Percentiles rank a stretch among this genome's conserved stretches.
phyloP scores from a whole-genome alignment of 441 rosid genomes.

The Gossypium schwendimanii region DNA sequence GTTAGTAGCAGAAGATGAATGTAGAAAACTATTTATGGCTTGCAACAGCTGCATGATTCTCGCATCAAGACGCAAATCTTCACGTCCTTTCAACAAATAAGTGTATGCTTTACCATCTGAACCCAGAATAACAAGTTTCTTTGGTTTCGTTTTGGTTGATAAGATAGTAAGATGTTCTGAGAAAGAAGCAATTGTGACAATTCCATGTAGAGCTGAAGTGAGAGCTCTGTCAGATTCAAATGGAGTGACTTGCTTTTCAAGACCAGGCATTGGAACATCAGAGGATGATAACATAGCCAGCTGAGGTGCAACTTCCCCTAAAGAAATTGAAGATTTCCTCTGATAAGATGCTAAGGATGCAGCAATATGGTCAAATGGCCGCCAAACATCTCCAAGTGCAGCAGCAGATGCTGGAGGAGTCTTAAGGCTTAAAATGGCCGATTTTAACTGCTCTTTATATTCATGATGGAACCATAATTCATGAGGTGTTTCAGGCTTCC shows the following conservation, averaged over 20 bases:
- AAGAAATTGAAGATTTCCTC: slow-evolving; percentile 72
- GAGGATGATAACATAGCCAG: slow-evolving; percentile 81
- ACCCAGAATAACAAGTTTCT: slow-evolving; percentile 83
- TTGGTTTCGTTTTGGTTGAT: slow-evolving; percentile 94
- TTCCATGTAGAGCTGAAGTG: slow-evolving; percentile 53
- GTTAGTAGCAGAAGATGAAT: slow-evolving; percentile 53
- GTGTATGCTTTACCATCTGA: slow-evolving; percentile 89
- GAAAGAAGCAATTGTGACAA: slow-evolving; percentile 78
- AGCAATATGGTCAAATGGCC: slow-evolving; percentile 83
- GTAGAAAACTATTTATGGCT: slow-evolving; percentile 73
- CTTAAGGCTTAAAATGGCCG: slow-evolving; percentile 74
- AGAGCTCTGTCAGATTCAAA: slow-evolving; percentile 51
- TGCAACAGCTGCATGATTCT: slow-evolving; percentile 98
- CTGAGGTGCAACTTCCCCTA: slow-evolving; percentile 93
- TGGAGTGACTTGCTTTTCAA: slow-evolving; percentile 63
- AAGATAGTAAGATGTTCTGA: slow-evolving; percentile 66
- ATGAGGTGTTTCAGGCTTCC: slow-evolving; percentile 95
- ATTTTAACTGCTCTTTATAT: slow-evolving; percentile 62
- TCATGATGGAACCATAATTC: slow-evolving; percentile 82
- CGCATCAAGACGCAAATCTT: slow-evolving; percentile 98
- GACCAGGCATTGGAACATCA: slow-evolving; percentile 99
- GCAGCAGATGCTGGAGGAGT: slow-evolving; percentile 75
- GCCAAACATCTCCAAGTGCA: slow-evolving; percentile 87
- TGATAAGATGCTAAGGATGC: slow-evolving; percentile 84
- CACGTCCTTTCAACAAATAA: slow-evolving; percentile 92